A percentile compares a stretch with the other conserved stretches of the same genome.
Conservation (phyloP, 441 rosid species). For the Adansonia madagascariensis region DNA sequence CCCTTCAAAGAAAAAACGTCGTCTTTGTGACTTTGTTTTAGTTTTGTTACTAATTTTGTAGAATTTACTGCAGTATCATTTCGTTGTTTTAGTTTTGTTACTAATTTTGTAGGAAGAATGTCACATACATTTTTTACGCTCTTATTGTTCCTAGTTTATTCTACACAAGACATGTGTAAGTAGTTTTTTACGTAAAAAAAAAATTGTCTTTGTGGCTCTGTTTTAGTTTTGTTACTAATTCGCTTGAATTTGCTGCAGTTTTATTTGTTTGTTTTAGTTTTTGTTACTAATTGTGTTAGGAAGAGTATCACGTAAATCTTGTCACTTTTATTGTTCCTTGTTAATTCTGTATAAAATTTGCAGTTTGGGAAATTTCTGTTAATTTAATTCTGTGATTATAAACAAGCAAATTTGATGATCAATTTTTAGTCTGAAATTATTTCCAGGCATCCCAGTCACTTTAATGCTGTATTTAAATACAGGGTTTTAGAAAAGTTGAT, state of each 20-base stretch:
- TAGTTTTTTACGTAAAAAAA: neutral
- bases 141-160: neutral
- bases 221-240: neutral
- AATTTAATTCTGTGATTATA: neutral
- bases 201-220: neutral
- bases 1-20: neutral
- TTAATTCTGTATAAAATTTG: neutral
- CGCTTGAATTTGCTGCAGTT: neutral
- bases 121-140: neutral
- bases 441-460: neutral
- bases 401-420: neutral
- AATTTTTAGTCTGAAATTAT: neutral
- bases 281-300: too few species aligned
- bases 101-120: too few species aligned
- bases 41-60: neutral
- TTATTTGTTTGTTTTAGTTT: too few species aligned
- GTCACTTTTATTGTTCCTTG: neutral
- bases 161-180: conserved; percentile 68
- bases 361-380: neutral
- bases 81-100: too few species aligned
- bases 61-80: neutral
- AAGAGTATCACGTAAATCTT: neutral
- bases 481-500: conserved; percentile 91
- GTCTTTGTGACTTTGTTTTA: neutral
- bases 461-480: neutral